A percentile compares a stretch with the other conserved stretches of the same genome.
Conservation (phyloP, 257 asterid genomes). For the Nicotiana tabacum region DNA sequence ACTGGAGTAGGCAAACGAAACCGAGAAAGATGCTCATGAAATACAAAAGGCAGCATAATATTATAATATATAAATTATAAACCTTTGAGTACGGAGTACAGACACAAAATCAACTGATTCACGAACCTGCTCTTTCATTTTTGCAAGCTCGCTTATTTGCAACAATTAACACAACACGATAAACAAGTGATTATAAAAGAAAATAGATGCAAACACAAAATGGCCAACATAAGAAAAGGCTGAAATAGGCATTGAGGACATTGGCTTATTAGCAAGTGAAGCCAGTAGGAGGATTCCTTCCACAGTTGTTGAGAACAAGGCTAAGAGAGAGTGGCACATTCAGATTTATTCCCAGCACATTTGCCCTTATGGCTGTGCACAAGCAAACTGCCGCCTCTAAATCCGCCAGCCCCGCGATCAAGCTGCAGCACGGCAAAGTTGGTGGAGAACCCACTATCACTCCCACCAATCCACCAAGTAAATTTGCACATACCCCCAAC, state of each 20-base stretch:
- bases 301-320: slow-evolving; percentile 24
- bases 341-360: slow-evolving; percentile 19
- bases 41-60: not conserved
- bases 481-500: slow-evolving; percentile 28
- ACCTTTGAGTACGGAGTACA: not conserved
- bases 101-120: not conserved
- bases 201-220: not conserved
- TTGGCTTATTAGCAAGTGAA: slow-evolving; percentile 15
- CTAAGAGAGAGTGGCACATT: slow-evolving; percentile 18
- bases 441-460: slow-evolving; percentile 22
- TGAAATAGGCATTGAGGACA: too few species aligned
- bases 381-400: slow-evolving; percentile 29
- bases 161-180: not conserved
- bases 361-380: slow-evolving; percentile 29
- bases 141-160: not conserved
- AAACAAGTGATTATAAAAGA: not conserved
- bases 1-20: not conserved
- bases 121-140: not conserved
- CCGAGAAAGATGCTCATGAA: not conserved
- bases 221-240: not conserved
- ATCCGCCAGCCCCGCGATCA: slow-evolving; percentile 22
- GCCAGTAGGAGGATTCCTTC: slow-evolving; percentile 9
- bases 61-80: not conserved
- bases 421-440: slow-evolving; percentile 22
- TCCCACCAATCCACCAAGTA: slow-evolving; percentile 16